Conservation (phyloP, 129 eudicot genomes). For the Centaurea solstitialis region DNA sequence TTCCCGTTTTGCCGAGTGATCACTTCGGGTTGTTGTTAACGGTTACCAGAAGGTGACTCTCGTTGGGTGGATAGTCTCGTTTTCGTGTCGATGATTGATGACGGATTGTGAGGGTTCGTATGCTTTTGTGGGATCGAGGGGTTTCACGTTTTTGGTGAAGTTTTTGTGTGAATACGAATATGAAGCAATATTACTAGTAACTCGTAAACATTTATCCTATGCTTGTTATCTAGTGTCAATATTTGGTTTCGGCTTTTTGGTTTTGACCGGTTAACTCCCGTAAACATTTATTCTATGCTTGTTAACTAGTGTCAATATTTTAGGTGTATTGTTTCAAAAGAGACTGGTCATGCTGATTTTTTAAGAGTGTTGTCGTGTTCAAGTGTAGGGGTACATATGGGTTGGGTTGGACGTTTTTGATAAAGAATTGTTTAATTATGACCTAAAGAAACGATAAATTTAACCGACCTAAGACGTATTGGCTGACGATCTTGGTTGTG, state of each 20-base stretch:
- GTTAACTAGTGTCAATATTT: no score
- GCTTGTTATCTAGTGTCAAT: not conserved
- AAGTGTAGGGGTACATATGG: no score
- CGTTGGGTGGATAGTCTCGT: not conserved
- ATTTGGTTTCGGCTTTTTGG: not conserved
- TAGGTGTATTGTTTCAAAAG: not conserved
- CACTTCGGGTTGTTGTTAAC: constrained; percentile 87
- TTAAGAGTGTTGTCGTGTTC: no score
- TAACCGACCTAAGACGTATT: no score
- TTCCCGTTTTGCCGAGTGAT: constrained; percentile 94
- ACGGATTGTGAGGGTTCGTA: not conserved
- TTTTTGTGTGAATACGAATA: not conserved
- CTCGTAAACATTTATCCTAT: not conserved
- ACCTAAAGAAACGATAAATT: no score
- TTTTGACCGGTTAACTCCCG: not conserved
- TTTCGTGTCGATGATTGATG: not conserved
- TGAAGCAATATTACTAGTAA: not conserved
- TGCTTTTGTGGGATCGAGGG: not conserved
- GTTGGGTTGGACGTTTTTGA: no score
- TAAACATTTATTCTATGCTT: no score
- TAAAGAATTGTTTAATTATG: no score
- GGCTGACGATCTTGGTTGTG: no score
- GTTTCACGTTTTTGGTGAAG: not conserved
- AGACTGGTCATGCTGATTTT: no score
- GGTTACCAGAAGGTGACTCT: constrained; percentile 26